Conservation (phyloP, 1,284 basidiomycete genomes). For the Microbotryum saponariae region DNA sequence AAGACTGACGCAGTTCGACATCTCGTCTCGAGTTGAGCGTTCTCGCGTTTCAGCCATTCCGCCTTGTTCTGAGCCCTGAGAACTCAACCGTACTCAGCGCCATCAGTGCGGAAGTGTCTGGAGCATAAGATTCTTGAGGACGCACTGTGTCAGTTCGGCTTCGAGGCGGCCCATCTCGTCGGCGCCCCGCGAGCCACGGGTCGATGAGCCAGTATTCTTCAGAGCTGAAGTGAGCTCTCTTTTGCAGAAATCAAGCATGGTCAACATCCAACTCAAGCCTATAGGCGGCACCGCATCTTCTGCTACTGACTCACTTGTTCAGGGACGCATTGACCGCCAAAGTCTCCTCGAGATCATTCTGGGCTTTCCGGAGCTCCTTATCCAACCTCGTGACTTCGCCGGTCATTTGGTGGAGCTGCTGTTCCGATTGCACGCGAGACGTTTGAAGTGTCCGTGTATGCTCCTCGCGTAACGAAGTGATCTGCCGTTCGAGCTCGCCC, state of each 20-base stretch:
- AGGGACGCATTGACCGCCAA: slow-evolving; percentile 32
- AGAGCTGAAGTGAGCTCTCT: slow-evolving; percentile 33
- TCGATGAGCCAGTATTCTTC: slow-evolving; percentile 20
- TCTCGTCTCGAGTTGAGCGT: slow-evolving; percentile 32
- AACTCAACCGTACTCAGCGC: too few relatives aligned
- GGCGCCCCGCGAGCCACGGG: background rate
- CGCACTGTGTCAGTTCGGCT: slow-evolving; percentile 20
- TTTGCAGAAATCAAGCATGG: background rate
- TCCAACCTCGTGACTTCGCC: slow-evolving; percentile 72
- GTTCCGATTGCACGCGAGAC: slow-evolving; percentile 52
- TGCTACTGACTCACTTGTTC: slow-evolving; percentile 15
- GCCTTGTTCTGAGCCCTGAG: slow-evolving; percentile 29
- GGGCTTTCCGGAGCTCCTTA: slow-evolving; percentile 29
- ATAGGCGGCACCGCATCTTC: background rate
- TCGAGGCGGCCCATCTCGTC: slow-evolving; percentile 15
- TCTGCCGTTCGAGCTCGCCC: background rate
- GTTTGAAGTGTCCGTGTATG: background rate
- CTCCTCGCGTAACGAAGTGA: background rate
- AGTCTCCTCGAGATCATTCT: slow-evolving; percentile 35
- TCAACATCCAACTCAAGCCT: background rate
- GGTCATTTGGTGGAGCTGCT: slow-evolving; percentile 60
- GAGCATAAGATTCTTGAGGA: background rate
- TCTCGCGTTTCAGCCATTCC: slow-evolving; percentile 37
- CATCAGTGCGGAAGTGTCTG: background rate
- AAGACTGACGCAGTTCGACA: slow-evolving; percentile 27